Conservation (phyloP, 1,284 basidiomycete species). For the Anthracocystis walkeri region DNA sequence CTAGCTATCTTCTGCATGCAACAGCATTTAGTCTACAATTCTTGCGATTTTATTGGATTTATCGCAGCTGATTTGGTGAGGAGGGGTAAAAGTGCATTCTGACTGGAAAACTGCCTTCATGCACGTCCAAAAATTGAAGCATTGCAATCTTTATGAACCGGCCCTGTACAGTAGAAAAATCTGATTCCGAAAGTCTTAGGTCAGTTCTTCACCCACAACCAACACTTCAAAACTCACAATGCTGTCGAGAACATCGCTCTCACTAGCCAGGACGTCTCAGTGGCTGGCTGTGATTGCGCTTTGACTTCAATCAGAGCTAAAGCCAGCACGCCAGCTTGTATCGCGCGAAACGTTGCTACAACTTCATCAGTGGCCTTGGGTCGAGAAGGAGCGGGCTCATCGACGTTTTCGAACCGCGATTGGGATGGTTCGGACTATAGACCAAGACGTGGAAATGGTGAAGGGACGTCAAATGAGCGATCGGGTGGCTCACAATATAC, state of each 20-base stretch:
- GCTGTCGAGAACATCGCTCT: slow-evolving; percentile 30
- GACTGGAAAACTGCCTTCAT: too few relatives aligned
- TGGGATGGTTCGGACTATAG: slow-evolving; percentile 17
- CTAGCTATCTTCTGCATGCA: too few relatives aligned
- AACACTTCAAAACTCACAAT: slow-evolving; percentile 9
- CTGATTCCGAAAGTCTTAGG: too few relatives aligned
- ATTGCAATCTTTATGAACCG: too few relatives aligned
- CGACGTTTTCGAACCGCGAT: slow-evolving; percentile 10
- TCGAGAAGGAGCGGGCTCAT: slow-evolving; percentile 4
- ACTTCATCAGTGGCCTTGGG: slow-evolving; percentile 8
- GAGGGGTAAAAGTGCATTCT: too few relatives aligned
- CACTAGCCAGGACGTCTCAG: slow-evolving; percentile 17
- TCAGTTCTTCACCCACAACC: background rate
- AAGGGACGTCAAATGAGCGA: slow-evolving; percentile 6
- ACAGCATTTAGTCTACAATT: too few relatives aligned
- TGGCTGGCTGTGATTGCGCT: slow-evolving; percentile 11
- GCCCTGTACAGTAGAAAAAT: too few relatives aligned
- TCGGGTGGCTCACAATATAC: slow-evolving; percentile 14
- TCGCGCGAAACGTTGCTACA: slow-evolving; percentile 17
- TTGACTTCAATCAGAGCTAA: slow-evolving; percentile 2
- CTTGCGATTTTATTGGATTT: too few relatives aligned
- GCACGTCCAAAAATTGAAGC: too few relatives aligned
- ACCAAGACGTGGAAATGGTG: slow-evolving; percentile 8
- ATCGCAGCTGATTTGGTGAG: too few relatives aligned
- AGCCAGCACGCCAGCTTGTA: background rate